phyloP scores from a whole-genome alignment of 305 asterid species.

The Plantago coronopus region DNA sequence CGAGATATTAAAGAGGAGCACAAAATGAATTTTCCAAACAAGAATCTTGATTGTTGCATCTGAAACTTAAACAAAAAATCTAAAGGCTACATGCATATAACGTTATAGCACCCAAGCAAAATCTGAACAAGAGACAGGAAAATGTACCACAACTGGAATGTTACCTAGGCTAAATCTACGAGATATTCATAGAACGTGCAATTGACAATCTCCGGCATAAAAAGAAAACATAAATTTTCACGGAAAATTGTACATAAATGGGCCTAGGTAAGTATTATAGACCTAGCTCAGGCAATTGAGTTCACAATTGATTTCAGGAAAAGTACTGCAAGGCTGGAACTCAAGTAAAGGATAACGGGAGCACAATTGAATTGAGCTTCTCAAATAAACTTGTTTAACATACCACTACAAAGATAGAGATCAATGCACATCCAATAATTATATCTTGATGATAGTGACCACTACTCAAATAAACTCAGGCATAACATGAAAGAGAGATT shows the following conservation, averaged over 20 bases:
- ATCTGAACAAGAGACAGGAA: not conserved
- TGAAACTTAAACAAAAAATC: not conserved
- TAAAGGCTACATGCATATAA: not conserved
- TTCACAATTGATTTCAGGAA: not conserved
- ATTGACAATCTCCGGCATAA: too few species aligned
- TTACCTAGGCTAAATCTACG: too few species aligned
- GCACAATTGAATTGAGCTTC: not conserved
- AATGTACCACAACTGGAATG: not conserved
- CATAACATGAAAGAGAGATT: not conserved
- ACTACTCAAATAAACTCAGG: not conserved
- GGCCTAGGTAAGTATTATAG: too few species aligned
- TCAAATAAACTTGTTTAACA: not conserved
- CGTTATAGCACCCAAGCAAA: not conserved
- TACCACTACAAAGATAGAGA: constrained; percentile 12
- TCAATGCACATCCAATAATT: constrained; percentile 9
- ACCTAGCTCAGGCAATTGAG: too few species aligned
- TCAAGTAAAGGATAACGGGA: not conserved
- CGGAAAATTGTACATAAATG: too few species aligned
- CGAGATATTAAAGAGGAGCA: not conserved
- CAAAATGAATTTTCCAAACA: not conserved
- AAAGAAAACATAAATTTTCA: too few species aligned
- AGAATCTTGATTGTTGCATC: not conserved
- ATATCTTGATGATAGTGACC: not conserved
- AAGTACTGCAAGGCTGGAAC: not conserved
- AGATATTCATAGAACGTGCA: too few species aligned